These are phyloP conservation scores for Hypocreales sp. DNA, from an alignment of 2,329 filamentous ascomycete genomes.

Conservation along the genomic window DNA sequence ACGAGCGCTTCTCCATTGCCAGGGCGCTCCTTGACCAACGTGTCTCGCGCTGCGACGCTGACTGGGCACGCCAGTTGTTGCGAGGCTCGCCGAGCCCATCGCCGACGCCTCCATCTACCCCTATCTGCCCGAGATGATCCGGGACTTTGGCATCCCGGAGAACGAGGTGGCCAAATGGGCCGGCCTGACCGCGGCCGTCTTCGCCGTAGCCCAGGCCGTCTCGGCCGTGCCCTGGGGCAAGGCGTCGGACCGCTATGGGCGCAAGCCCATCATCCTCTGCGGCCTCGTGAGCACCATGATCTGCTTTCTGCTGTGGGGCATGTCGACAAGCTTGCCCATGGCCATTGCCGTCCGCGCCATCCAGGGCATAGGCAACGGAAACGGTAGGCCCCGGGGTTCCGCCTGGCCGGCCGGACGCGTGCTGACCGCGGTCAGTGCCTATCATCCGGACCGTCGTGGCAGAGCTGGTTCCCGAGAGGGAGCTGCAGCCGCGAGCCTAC, in stretches of 20 bases:
- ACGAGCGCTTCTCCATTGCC: no score
- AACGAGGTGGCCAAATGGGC: slow-evolving; percentile 68
- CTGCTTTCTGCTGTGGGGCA: slow-evolving; percentile 68
- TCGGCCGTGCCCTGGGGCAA: slow-evolving; percentile 65
- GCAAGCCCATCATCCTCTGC: slow-evolving; percentile 66
- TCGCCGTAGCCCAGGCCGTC: slow-evolving; percentile 55
- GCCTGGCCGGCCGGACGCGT: no score
- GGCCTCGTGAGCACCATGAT: slow-evolving; percentile 68
- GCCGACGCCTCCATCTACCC: slow-evolving; percentile 59
- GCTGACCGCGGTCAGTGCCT: slow-evolving; percentile 37
- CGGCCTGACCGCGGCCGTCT: slow-evolving; percentile 56
- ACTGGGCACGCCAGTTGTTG: no score
- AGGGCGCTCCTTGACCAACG: no score
- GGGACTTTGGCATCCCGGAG: slow-evolving; percentile 56
- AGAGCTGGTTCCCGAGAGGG: slow-evolving; percentile 77
- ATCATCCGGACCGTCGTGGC: slow-evolving; percentile 88
- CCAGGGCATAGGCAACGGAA: slow-evolving; percentile 77
- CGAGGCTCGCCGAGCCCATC: slow-evolving; percentile 62
- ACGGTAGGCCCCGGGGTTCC: slow-evolving; percentile 39
- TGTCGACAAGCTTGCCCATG: slow-evolving; percentile 66
- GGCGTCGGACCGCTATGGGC: slow-evolving; percentile 62
- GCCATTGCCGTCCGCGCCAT: slow-evolving; percentile 63
- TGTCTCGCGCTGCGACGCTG: no score
- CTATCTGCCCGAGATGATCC: slow-evolving; percentile 66
- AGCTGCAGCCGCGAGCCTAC: slow-evolving; percentile 78